Evolutionary conservation across 2,329 filamentous ascomycete species (phyloP).

Genomic region (Cladophialophora immunda): DNA sequence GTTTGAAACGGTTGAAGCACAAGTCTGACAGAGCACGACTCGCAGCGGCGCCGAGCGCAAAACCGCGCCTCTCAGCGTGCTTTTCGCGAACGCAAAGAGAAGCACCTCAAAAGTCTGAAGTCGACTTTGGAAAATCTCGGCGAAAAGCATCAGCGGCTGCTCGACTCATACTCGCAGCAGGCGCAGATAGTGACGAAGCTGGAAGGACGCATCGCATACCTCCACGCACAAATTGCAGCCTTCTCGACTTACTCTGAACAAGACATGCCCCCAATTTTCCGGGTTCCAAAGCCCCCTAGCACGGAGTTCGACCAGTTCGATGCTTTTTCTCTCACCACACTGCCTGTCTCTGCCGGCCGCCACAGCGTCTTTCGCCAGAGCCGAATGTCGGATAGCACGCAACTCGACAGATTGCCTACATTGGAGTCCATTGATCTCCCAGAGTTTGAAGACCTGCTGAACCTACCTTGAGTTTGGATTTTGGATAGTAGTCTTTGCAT

Average conservation of each 20-base stretch:
- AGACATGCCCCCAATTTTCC: not conserved
- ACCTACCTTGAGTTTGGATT: constrained; percentile 4
- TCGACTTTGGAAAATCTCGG: constrained; percentile 8
- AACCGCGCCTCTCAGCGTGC: constrained; percentile 23
- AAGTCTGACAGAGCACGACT: not conserved
- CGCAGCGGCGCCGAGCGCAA: constrained; percentile 21
- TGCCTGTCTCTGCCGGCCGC: not conserved
- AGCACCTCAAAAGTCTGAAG: constrained; percentile 14
- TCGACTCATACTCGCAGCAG: constrained; percentile 18
- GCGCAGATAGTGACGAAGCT: constrained; percentile 10
- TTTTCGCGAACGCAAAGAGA: constrained; percentile 23
- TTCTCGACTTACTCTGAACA: constrained; percentile 3
- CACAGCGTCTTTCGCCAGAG: constrained; percentile 2
- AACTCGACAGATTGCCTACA: constrained; percentile 1
- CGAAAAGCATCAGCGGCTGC: constrained; percentile 18
- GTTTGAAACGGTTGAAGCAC: not conserved
- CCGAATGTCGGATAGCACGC: not conserved
- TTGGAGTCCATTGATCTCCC: not conserved
- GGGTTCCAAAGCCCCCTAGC: not conserved
- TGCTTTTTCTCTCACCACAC: constrained; percentile 13
- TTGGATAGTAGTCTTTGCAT: not conserved
- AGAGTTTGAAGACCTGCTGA: constrained; percentile 19
- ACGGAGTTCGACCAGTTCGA: constrained; percentile 19
- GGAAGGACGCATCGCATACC: constrained; percentile 7
- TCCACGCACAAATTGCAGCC: constrained; percentile 13